These are phyloP conservation scores for Pyrenochaeta sp. DNA, from an alignment of 2,329 filamentous ascomycete genomes.

Conservation along the genomic window DNA sequence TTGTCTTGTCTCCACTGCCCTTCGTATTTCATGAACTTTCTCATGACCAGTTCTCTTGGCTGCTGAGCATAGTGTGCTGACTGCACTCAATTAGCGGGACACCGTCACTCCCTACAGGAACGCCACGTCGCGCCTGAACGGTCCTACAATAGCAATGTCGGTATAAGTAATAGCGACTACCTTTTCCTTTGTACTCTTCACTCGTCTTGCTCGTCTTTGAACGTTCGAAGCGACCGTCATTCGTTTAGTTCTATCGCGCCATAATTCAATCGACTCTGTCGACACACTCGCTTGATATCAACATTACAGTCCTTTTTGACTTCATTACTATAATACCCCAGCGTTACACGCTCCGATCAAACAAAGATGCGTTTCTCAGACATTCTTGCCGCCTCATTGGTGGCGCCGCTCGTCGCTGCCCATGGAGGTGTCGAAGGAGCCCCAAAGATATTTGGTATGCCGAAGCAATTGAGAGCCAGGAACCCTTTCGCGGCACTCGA, in stretches of 20 bases:
- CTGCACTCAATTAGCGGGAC: conserved; percentile 20
- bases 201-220: conserved; percentile 35
- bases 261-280: conserved; percentile 26
- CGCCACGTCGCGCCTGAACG: conserved; percentile 25
- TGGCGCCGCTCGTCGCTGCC: conserved; percentile 42
- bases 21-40: conserved; percentile 23
- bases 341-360: conserved; percentile 4
- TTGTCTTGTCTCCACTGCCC: conserved; percentile 17
- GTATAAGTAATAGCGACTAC: conserved; percentile 31
- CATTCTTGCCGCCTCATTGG: conserved; percentile 37
- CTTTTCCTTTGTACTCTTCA: conserved; percentile 14
- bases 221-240: conserved; percentile 31
- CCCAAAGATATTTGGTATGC: conserved; percentile 45
- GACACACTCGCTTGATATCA: conserved; percentile 31
- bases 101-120: conserved; percentile 22
- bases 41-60: conserved; percentile 28
- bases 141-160: conserved; percentile 10
- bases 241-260: conserved; percentile 27
- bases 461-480: conserved; percentile 39
- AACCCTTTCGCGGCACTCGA: conserved; percentile 32
- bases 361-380: conserved; percentile 43
- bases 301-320: conserved; percentile 5
- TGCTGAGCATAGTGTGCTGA: conserved; percentile 24
- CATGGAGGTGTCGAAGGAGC: conserved; percentile 37
- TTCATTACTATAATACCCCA: neutral